Percentiles rank a stretch among this genome's conserved stretches.
Evolutionary conservation across 2,329 filamentous ascomycete genomes (phyloP).

Genomic region (Stagonosporopsis chrysanthemi): DNA sequence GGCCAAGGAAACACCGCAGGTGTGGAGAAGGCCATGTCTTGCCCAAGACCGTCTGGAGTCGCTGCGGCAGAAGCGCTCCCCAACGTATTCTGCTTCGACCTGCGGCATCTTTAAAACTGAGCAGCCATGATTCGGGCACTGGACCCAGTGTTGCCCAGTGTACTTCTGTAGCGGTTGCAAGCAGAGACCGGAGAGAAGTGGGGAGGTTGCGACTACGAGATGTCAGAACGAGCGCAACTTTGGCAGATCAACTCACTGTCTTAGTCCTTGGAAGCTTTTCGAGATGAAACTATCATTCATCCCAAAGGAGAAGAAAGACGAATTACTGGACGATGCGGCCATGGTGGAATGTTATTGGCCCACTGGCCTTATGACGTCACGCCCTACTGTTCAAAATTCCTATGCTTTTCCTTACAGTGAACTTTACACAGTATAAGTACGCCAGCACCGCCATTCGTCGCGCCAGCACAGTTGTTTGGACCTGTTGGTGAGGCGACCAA

Average conservation of each 20-base stretch:
- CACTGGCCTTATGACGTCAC: constrained; percentile 39
- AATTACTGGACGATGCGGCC: constrained; percentile 31
- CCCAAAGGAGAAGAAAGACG: constrained; percentile 47
- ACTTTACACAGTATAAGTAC: not conserved
- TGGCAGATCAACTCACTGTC: constrained; percentile 28
- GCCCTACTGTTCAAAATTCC: not conserved
- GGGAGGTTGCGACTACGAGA: constrained; percentile 40
- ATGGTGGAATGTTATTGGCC: constrained; percentile 42
- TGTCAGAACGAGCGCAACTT: constrained; percentile 9
- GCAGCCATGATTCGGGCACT: constrained; percentile 42
- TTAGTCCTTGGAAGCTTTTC: constrained; percentile 40
- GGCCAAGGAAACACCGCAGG: constrained; percentile 42
- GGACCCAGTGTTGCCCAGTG: constrained; percentile 45
- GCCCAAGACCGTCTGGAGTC: constrained; percentile 30
- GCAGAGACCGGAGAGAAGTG: constrained; percentile 34
- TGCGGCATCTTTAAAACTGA: constrained; percentile 40
- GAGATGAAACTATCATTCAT: constrained; percentile 44
- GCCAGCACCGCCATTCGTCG: not conserved
- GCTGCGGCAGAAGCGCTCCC: constrained; percentile 33
- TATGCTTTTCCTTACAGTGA: not conserved
- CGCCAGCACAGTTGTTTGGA: not conserved
- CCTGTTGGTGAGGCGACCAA: constrained; percentile 18
- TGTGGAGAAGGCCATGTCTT: constrained; percentile 41
- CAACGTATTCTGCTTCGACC: constrained; percentile 41
- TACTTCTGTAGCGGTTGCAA: constrained; percentile 38